phyloP scores from a whole-genome alignment of 208 protist genomes.

The Trypanosoma cruzi region DNA sequence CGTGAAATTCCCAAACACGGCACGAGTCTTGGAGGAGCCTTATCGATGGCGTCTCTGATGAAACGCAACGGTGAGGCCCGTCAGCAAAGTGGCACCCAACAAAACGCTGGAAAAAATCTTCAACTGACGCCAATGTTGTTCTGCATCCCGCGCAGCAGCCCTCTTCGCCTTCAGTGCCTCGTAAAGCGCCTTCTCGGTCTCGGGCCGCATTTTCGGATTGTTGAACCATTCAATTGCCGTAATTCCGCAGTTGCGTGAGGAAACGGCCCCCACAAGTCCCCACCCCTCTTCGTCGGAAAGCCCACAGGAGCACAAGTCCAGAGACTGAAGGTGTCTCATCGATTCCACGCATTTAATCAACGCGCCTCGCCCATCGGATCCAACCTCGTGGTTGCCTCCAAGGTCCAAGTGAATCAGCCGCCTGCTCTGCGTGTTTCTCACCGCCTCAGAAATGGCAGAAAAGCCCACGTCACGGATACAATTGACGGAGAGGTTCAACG shows the following conservation, averaged over 20 bases:
- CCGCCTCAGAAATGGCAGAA: slow-evolving; percentile 65
- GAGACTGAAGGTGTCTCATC: slow-evolving; percentile 48
- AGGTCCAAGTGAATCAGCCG: slow-evolving; percentile 66
- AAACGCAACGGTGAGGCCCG: slow-evolving; percentile 15
- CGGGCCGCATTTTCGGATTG: slow-evolving; percentile 70
- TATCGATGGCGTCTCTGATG: slow-evolving; percentile 11
- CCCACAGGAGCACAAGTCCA: slow-evolving; percentile 82
- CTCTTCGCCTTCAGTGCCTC: slow-evolving; percentile 53
- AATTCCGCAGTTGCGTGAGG: slow-evolving; percentile 45
- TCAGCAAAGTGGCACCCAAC: slow-evolving; percentile 17
- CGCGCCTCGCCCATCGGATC: slow-evolving; percentile 46
- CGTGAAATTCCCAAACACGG: no score
- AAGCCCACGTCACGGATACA: slow-evolving; percentile 75
- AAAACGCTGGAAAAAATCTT: neutral
- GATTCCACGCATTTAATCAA: slow-evolving; percentile 40
- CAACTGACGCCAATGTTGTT: neutral
- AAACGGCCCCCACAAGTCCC: slow-evolving; percentile 47
- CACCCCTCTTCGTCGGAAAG: slow-evolving; percentile 70
- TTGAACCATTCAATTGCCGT: slow-evolving; percentile 80
- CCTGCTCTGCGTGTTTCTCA: slow-evolving; percentile 52
- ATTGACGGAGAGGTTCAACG: slow-evolving; percentile 82
- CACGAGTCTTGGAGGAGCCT: no score
- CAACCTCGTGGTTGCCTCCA: slow-evolving; percentile 69
- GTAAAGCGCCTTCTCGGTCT: slow-evolving; percentile 60
- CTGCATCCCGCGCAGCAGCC: neutral